A percentile compares a stretch with the other conserved stretches of the same genome.
These are phyloP conservation scores for Monosporozyma yasuniensis DNA, from an alignment of 805 yeast genomes.

Conservation along the genomic window DNA sequence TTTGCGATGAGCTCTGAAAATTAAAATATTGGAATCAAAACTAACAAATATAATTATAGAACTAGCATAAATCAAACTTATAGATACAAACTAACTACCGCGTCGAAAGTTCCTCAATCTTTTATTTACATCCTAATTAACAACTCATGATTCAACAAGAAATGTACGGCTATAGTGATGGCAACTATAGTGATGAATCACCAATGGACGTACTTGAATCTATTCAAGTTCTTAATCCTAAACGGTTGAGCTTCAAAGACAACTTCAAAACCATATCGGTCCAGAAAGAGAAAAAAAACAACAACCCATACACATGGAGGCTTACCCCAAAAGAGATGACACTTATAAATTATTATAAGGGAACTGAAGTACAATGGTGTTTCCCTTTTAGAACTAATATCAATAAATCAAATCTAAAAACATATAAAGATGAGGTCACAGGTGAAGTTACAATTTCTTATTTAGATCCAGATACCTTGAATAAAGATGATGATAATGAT, in stretches of 20 bases:
- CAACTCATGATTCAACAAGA: too few relatives aligned
- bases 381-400: slow-evolving; percentile 3
- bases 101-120: too few relatives aligned
- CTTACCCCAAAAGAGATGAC: background rate
- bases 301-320: too few relatives aligned
- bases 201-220: background rate
- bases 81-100: too few relatives aligned
- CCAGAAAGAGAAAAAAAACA: too few relatives aligned
- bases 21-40: background rate
- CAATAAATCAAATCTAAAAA: background rate
- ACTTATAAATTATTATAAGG: background rate
- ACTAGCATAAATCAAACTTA: too few relatives aligned
- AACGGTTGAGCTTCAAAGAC: background rate
- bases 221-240: background rate
- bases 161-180: too few relatives aligned
- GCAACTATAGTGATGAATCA: background rate
- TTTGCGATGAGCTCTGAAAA: background rate
- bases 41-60: background rate
- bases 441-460: background rate
- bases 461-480: background rate
- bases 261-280: background rate
- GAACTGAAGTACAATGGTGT: slow-evolving; percentile 4
- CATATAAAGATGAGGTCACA: background rate
- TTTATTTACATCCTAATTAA: too few relatives aligned
- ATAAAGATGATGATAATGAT: background rate